Conservation (phyloP, 1,139 yeast genomes). For the Pichia sp. region DNA sequence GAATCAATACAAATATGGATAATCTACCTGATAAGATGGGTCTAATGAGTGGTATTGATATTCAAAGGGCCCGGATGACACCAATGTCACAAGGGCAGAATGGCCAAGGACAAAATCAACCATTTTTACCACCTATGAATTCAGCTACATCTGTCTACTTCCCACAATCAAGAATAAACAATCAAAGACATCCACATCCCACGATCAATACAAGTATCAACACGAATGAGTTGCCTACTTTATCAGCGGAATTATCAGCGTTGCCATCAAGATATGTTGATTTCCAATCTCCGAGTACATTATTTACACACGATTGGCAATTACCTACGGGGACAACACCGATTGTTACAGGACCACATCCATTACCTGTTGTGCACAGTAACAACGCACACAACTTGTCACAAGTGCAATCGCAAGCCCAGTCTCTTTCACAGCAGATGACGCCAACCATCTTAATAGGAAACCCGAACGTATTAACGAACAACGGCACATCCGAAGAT, state of each 20-base stretch:
- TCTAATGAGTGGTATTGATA: neutral
- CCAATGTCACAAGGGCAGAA: neutral
- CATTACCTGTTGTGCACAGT: neutral
- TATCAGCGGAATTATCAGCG: conserved; percentile 41
- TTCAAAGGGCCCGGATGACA: neutral
- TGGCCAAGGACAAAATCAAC: conserved; percentile 5
- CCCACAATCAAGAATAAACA: conserved; percentile 11
- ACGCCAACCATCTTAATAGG: neutral
- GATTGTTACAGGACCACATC: conserved; percentile 19
- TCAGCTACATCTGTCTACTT: conserved; percentile 21
- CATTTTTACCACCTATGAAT: conserved; percentile 14
- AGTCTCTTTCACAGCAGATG: too few relatives aligned
- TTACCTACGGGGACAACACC: conserved; percentile 34
- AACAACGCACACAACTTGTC: neutral
- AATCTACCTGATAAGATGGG: neutral
- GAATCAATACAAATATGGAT: neutral
- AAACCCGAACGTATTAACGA: neutral
- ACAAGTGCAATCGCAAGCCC: neutral
- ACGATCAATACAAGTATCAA: conserved; percentile 2
- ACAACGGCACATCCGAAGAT: neutral
- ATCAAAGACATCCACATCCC: conserved; percentile 1
- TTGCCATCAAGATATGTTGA: conserved; percentile 49
- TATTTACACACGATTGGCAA: conserved; percentile 34
- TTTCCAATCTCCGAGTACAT: conserved; percentile 34
- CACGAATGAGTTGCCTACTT: conserved; percentile 5